Percentiles rank a stretch among this genome's conserved stretches.
Evolutionary conservation across 2,329 filamentous ascomycete species (phyloP).

Genomic region (Alternaria sp.): DNA sequence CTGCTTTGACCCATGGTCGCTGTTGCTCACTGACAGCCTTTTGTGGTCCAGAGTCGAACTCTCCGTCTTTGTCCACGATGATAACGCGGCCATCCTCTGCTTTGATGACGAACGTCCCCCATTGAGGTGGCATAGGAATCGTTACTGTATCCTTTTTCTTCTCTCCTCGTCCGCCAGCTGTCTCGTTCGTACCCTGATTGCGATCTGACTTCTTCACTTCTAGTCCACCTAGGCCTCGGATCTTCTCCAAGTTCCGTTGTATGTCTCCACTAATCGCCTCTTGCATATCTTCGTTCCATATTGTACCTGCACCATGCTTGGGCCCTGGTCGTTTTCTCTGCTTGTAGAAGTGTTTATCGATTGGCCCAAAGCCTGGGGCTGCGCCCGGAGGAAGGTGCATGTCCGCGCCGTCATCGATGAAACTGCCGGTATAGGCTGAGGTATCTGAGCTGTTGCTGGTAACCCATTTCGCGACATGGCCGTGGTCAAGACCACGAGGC

Average conservation of each 20-base stretch:
- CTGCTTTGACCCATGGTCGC: constrained; percentile 17
- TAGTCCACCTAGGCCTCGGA: constrained; percentile 15
- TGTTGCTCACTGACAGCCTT: background rate
- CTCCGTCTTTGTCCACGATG: constrained; percentile 33
- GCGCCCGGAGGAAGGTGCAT: constrained; percentile 3
- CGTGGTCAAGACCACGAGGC: constrained; percentile 5
- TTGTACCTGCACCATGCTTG: background rate
- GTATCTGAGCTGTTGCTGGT: constrained; percentile 1
- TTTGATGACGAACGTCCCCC: constrained; percentile 35
- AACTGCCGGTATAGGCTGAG: constrained; percentile 33
- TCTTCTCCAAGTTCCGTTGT: constrained; percentile 15
- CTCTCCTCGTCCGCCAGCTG: background rate
- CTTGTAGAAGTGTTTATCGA: constrained; percentile 24
- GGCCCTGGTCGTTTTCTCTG: constrained; percentile 1
- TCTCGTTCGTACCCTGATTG: background rate
- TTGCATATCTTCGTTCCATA: constrained; percentile 30
- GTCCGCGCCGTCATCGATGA: constrained; percentile 39
- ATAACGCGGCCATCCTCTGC: constrained; percentile 32
- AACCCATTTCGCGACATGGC: constrained; percentile 21
- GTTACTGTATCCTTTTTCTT: constrained; percentile 18
- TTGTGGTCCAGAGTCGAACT: constrained; percentile 32
- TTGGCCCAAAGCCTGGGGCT: constrained; percentile 21
- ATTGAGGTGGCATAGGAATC: constrained; percentile 23
- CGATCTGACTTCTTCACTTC: constrained; percentile 4
- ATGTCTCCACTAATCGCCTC: constrained; percentile 35